Percentiles rank a stretch among this genome's conserved stretches.
Conservation (phyloP, 2,329 filamentous ascomycete genomes). For the Monosporascus ibericus region DNA sequence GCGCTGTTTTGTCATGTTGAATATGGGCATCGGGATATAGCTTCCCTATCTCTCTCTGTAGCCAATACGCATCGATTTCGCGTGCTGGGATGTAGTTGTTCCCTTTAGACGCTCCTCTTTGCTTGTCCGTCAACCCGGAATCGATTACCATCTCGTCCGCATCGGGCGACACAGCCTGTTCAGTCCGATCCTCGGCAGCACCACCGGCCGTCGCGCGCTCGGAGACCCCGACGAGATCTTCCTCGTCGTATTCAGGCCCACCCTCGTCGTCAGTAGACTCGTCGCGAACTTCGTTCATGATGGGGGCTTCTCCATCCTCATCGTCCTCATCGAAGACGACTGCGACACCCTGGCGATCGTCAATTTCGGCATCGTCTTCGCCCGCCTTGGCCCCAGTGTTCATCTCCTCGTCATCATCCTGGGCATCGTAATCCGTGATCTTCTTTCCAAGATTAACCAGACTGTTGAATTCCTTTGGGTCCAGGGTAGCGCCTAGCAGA, state of each 20-base stretch:
- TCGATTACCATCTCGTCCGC: slow-evolving; percentile 82
- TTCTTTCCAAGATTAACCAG: slow-evolving; percentile 95
- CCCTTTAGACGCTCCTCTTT: slow-evolving; percentile 42
- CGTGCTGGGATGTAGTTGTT: slow-evolving; percentile 68
- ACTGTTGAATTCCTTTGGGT: slow-evolving; percentile 91
- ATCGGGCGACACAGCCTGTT: slow-evolving; percentile 44
- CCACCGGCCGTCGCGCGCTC: slow-evolving; percentile 46
- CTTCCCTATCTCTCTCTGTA: slow-evolving; percentile 84
- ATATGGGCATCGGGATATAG: slow-evolving; percentile 88
- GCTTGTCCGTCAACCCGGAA: slow-evolving; percentile 47
- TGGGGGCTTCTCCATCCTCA: slow-evolving; percentile 73
- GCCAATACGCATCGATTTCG: slow-evolving; percentile 95
- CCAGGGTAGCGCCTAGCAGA: slow-evolving; percentile 75
- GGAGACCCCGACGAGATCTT: slow-evolving; percentile 50
- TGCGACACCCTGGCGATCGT: slow-evolving; percentile 92
- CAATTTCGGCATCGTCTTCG: slow-evolving; percentile 68
- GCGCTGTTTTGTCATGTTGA: slow-evolving; percentile 86
- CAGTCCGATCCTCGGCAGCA: slow-evolving; percentile 40
- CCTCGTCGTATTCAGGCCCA: slow-evolving; percentile 50
- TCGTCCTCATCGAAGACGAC: slow-evolving; percentile 93
- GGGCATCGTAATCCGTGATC: slow-evolving; percentile 95
- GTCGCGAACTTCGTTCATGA: slow-evolving; percentile 82
- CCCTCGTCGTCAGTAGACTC: slow-evolving; percentile 80
- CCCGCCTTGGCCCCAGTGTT: slow-evolving; percentile 61
- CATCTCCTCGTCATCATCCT: slow-evolving; percentile 90